Conservation (phyloP, 495 filamentous ascomycete genomes). For the Hypomontagnella monticulosa region DNA sequence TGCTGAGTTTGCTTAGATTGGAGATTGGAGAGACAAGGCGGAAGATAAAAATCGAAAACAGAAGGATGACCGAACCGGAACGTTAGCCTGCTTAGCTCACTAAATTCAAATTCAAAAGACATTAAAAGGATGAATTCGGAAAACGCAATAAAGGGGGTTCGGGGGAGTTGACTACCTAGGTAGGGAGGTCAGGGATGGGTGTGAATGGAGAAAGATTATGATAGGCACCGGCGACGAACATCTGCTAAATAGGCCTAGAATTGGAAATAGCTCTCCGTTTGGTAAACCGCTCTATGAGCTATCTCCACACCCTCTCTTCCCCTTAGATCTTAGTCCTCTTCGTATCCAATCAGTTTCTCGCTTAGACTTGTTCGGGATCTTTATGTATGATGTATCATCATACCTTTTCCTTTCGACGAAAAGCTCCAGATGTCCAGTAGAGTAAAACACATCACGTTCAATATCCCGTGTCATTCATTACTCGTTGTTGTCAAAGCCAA, state of each 20-base stretch:
- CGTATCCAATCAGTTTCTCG: constrained; percentile 36
- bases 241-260: constrained; percentile 2
- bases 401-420: no score
- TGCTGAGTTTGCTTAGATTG: constrained; percentile 24
- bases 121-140: constrained; percentile 35
- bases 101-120: constrained; percentile 14
- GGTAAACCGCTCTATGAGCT: constrained; percentile 5
- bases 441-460: constrained; percentile 14
- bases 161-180: not conserved
- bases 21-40: constrained; percentile 26
- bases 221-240: constrained; percentile 20
- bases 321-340: not conserved
- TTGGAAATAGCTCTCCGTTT: constrained; percentile 22
- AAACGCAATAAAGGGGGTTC: constrained; percentile 42
- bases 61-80: constrained; percentile 34
- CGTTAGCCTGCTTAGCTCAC: constrained; percentile 14
- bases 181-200: not conserved
- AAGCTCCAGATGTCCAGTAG: no score
- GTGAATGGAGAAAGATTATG: constrained; percentile 28
- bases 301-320: constrained; percentile 13
- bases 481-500: not conserved
- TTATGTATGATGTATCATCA: not conserved
- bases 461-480: constrained; percentile 7
- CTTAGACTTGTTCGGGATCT: constrained; percentile 35
- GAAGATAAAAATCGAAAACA: constrained; percentile 21